Evolutionary conservation across 331 rosid genomes (phyloP).

Genomic region (Malus hybrid): DNA sequence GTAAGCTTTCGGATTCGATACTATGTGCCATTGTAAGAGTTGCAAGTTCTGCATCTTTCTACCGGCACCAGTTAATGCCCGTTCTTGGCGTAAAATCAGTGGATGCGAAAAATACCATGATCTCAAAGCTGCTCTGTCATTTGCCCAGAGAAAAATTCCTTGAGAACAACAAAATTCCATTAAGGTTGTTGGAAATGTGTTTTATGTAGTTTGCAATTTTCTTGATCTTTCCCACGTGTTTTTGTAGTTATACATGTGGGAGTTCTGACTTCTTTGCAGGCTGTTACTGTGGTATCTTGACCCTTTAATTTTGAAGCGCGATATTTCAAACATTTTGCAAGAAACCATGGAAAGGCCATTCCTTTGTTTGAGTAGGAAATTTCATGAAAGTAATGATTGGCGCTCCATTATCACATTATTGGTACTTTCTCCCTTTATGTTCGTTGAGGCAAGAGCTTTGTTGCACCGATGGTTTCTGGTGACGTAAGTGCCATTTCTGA

Average conservation of each 20-base stretch:
- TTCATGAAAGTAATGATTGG: constrained; percentile 29
- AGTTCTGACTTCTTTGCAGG: constrained; percentile 7
- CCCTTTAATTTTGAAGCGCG: constrained; percentile 18
- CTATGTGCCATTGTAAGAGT: constrained; percentile 15
- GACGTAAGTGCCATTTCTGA: constrained; percentile 27
- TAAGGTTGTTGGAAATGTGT: constrained; percentile 18
- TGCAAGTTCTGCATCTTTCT: constrained; percentile 20
- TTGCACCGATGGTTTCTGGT: constrained; percentile 32
- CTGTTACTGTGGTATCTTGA: constrained; percentile 30
- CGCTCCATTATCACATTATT: constrained; percentile 8
- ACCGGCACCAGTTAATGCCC: constrained; percentile 2
- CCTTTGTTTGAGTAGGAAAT: constrained; percentile 22
- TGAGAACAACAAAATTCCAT: constrained; percentile 11
- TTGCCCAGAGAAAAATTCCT: constrained; percentile 4
- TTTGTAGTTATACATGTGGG: background rate
- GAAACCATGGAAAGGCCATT: constrained; percentile 27
- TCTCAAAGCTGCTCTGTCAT: constrained; percentile 18
- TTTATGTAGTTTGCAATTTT: background rate
- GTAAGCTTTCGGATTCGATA: constrained; percentile 13
- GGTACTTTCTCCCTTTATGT: constrained; percentile 36
- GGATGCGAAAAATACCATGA: background rate
- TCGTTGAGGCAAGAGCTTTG: constrained; percentile 34
- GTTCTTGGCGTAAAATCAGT: constrained; percentile 6
- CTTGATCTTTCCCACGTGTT: background rate
- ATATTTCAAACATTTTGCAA: constrained; percentile 21